Percentiles rank a stretch among this genome's conserved stretches.
phyloP scores from a whole-genome alignment of 1,139 yeast genomes.

The Pichia sp. region DNA sequence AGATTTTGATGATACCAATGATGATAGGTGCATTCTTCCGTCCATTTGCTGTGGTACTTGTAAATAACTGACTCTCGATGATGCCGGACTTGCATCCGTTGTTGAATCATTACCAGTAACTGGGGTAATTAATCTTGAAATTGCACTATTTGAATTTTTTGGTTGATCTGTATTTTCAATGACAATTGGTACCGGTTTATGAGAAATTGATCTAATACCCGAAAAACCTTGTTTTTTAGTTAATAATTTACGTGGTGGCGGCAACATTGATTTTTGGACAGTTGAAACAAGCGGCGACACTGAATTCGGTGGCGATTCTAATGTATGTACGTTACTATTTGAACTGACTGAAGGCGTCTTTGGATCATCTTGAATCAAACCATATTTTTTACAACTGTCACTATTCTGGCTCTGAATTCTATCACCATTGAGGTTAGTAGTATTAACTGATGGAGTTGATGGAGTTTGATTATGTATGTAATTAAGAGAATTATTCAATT shows the following conservation, averaged over 20 bases:
- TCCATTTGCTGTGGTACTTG: not conserved
- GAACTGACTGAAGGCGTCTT: constrained; percentile 12
- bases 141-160: not conserved
- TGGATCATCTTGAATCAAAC: constrained; percentile 1
- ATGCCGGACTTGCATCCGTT: constrained; percentile 4
- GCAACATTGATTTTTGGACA: constrained; percentile 22
- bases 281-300: constrained; percentile 18
- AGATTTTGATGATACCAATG: not conserved
- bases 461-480: not conserved
- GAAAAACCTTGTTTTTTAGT: constrained; percentile 10
- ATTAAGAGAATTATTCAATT: not conserved
- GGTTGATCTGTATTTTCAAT: constrained; percentile 13
- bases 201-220: constrained; percentile 24
- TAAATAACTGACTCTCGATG: not conserved
- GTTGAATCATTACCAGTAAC: constrained; percentile 8
- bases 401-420: not conserved
- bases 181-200: constrained; percentile 28
- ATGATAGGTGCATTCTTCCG: not conserved
- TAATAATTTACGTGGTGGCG: constrained; percentile 27
- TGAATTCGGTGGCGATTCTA: constrained; percentile 21
- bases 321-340: not conserved
- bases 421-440: too few relatives aligned
- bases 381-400: not conserved
- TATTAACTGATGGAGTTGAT: too few relatives aligned
- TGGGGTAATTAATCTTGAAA: constrained; percentile 15